Percentiles rank a stretch among this genome's conserved stretches.
Conservation (phyloP, 805 yeast species). For the Saturnispora silvae region DNA sequence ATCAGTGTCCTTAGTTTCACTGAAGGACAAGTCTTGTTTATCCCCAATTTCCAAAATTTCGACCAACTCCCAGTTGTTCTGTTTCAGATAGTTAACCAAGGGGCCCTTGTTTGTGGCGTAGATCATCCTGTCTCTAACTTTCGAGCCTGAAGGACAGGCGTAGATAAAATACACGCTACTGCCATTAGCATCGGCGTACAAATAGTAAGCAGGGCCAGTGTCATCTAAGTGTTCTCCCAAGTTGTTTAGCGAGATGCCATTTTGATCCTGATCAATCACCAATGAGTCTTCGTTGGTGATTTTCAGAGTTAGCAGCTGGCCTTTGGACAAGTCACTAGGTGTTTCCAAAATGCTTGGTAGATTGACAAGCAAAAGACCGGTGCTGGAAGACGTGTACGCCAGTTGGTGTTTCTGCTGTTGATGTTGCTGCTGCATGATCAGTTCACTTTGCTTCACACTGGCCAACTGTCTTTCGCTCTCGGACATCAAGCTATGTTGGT, state of each 20-base stretch:
- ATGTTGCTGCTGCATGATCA: slow-evolving; percentile 15
- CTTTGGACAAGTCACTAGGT: not conserved
- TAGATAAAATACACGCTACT: slow-evolving; percentile 51
- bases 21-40: slow-evolving; percentile 56
- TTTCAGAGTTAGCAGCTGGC: slow-evolving; percentile 3
- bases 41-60: slow-evolving; percentile 64
- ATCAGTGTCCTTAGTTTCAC: too few relatives aligned
- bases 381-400: slow-evolving; percentile 5
- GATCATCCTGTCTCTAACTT: slow-evolving; percentile 84
- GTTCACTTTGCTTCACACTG: slow-evolving; percentile 35
- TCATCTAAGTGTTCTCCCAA: not conserved
- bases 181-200: not conserved
- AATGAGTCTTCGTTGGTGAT: slow-evolving; percentile 9
- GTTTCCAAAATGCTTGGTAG: not conserved
- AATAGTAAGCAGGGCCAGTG: slow-evolving; percentile 8
- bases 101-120: slow-evolving; percentile 76
- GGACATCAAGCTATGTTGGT: slow-evolving; percentile 49
- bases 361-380: slow-evolving; percentile 4
- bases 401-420: slow-evolving; percentile 2
- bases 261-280: not conserved
- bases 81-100: slow-evolving; percentile 40
- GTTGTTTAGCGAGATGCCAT: not conserved
- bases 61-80: slow-evolving; percentile 27
- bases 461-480: slow-evolving; percentile 45
- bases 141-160: slow-evolving; percentile 84